phyloP scores from a whole-genome alignment of 2,329 filamentous ascomycete genomes.

The Xylaria polymorpha region DNA sequence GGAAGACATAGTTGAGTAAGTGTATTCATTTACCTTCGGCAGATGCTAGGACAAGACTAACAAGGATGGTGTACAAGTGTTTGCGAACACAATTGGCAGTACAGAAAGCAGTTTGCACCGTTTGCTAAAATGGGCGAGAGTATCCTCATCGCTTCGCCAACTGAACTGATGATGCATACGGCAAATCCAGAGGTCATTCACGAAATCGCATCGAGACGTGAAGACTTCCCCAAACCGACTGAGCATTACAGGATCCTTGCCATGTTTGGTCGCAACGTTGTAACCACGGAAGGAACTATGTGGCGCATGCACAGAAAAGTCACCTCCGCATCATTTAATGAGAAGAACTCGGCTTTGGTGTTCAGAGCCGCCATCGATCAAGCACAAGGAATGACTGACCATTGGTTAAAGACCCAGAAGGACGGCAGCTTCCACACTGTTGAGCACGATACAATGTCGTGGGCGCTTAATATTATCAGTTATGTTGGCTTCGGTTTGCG shows the following conservation, averaged over 20 bases:
- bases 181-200: conserved; percentile 73
- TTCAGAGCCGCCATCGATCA: conserved; percentile 73
- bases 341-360: conserved; percentile 77
- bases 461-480: conserved; percentile 67
- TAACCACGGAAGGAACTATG: conserved; percentile 73
- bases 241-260: conserved; percentile 68
- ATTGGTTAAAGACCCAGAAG: conserved; percentile 61
- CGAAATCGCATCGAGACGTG: conserved; percentile 73
- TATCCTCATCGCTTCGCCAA: conserved; percentile 71
- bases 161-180: conserved; percentile 64
- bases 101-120: conserved; percentile 62
- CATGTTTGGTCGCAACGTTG: conserved; percentile 77
- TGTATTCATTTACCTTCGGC: conserved; percentile 17
- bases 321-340: conserved; percentile 78
- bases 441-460: conserved; percentile 73
- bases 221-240: conserved; percentile 78
- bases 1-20: conserved; percentile 70
- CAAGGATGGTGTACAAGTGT: conserved; percentile 33
- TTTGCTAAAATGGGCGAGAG: conserved; percentile 72
- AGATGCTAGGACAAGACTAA: conserved; percentile 21
- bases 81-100: conserved; percentile 70
- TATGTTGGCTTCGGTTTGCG: conserved; percentile 77
- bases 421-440: conserved; percentile 65
- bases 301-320: conserved; percentile 82
- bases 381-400: conserved; percentile 69